A percentile compares a stretch with the other conserved stretches of the same genome.
Evolutionary conservation across 768 basidiomycete species (phyloP).

Genomic region (Coprinopsis sp.): DNA sequence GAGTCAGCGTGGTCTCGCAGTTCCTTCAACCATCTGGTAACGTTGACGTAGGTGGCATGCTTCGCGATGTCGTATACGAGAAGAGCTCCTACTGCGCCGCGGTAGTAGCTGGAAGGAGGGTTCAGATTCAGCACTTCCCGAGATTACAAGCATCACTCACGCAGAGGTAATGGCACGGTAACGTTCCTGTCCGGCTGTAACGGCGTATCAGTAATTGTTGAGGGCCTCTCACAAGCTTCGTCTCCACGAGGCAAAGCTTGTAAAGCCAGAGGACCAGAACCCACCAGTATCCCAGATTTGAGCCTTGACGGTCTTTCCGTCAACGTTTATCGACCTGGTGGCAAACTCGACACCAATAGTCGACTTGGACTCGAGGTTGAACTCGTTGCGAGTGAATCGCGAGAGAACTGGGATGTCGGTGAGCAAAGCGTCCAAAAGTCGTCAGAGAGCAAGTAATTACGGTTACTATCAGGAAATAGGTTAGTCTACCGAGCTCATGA

Average conservation of each 20-base stretch:
- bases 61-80: constrained; percentile 94
- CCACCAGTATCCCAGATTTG: constrained; percentile 99
- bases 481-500: constrained; percentile 9
- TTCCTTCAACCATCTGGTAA: constrained; percentile 95
- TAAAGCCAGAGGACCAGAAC: constrained; percentile 23
- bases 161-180: constrained; percentile 98
- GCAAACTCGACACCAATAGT: constrained; percentile 99
- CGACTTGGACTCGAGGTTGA: constrained; percentile 98
- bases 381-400: constrained; percentile 99
- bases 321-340: constrained; percentile 91
- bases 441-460: constrained; percentile 36
- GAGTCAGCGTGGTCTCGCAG: constrained; percentile 91
- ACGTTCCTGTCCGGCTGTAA: constrained; percentile 90
- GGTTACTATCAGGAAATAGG: constrained; percentile 44
- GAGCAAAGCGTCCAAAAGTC: constrained; percentile 9
- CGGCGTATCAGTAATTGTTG: constrained; percentile 4
- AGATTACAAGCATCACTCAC: too few relatives aligned
- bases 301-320: constrained; percentile 94
- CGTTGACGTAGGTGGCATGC: constrained; percentile 90
- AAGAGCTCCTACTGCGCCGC: constrained; percentile 90
- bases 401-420: constrained; percentile 72
- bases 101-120: constrained; percentile 71
- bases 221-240: constrained; percentile 8
- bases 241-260: constrained; percentile 5
- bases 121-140: background rate